These are phyloP conservation scores for Daldinia grandis DNA, from an alignment of 495 filamentous ascomycete species.

Conservation along the genomic window DNA sequence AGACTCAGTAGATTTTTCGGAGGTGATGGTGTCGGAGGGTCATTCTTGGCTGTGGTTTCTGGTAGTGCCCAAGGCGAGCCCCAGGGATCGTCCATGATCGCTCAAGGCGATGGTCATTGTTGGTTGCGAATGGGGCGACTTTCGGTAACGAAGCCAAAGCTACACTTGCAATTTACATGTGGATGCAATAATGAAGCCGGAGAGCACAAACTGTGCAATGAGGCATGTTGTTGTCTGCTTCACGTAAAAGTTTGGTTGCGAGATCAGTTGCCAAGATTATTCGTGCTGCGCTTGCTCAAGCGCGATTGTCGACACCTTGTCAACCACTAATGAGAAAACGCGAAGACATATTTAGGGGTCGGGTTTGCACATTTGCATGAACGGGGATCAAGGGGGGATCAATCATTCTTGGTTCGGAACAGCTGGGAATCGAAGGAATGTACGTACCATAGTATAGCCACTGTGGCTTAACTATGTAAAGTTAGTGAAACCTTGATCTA, in stretches of 20 bases:
- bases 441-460: not conserved
- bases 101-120: constrained; percentile 37
- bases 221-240: constrained; percentile 17
- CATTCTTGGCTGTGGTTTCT: constrained; percentile 43
- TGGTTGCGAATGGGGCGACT: constrained; percentile 30
- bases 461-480: not conserved
- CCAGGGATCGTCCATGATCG: constrained; percentile 67
- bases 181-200: constrained; percentile 12
- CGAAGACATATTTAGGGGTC: constrained; percentile 28
- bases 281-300: constrained; percentile 16
- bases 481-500: not conserved
- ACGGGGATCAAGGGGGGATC: constrained; percentile 21
- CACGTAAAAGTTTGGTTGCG: constrained; percentile 12
- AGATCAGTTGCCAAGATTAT: constrained; percentile 29
- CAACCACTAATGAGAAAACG: constrained; percentile 2
- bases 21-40: constrained; percentile 44
- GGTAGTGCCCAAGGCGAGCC: constrained; percentile 59
- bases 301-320: constrained; percentile 21
- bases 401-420: constrained; percentile 31
- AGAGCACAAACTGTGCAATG: not conserved
- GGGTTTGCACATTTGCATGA: constrained; percentile 15
- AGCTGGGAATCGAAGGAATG: constrained; percentile 3
- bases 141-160: not conserved
- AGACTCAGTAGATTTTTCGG: constrained; percentile 52
- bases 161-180: constrained; percentile 1